Evolutionary conservation across 2,329 filamentous ascomycete genomes (phyloP), one percentile per base, ranked within the genome.

Genomic region (Setomelanomma holmii): DNA sequence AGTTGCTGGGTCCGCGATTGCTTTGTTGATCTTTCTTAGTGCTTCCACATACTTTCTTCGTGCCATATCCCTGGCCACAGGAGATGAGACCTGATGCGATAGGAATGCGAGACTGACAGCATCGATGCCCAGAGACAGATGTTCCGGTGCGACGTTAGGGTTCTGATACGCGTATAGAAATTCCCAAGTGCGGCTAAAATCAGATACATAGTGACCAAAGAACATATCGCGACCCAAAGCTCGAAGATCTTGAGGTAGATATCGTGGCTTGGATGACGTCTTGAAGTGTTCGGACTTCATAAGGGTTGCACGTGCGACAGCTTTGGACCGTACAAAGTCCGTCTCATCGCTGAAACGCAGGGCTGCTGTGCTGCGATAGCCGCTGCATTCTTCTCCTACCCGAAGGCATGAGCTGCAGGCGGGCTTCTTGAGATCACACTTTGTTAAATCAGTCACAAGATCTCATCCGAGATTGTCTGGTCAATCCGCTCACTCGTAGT

Each of bases 91-190:
- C 22, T 68, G 54, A 38, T 64, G 63, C 3, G 60, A 61, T 0
- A 70, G 44, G 39, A 69, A 70, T 1, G 62, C 64, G 6, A 71
- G 55, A 41, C 67, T 70, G 19, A 63, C 66, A 24, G 67, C 67
- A 43, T 71, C 67, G 23, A 71, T 67, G 17, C 61, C 59, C 8
- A 69, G 47, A 1, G 51, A 48, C 4, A 71, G 36, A 49, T 69
- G 53, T 10, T 64, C 59, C 10, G 65, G 64, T 6, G 60, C 27
- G 5, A n/a, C 10, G 4, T 12, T 17, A 1, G 60, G 42, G 35
- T 58, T 47, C 16, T 58, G 45, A 41, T 63, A 63, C 16, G 58
- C 56, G 34, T 46, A 54, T 7, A 69, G 24, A 42, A 69, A 64
- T 22, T 58, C 57, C 67, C 67, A 69, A 14, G 56, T 61, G 1